A percentile compares a stretch with the other conserved stretches of the same genome.
Conservation (phyloP, 768 basidiomycete genomes). For the Collybiopsis luxurians region DNA sequence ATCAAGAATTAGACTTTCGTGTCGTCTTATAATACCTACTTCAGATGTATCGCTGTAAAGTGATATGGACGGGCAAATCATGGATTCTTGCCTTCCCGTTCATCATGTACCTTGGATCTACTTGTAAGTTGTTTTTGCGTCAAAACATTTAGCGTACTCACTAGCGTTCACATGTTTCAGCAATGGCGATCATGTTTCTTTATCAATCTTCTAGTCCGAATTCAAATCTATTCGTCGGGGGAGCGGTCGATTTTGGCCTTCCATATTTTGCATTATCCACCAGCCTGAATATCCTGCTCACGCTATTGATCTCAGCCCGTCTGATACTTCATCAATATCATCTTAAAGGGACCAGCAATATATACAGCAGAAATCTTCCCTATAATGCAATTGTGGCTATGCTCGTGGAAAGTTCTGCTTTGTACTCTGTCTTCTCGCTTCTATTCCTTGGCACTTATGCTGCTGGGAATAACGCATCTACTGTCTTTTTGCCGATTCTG, state of each 20-base stretch:
- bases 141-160: neutral
- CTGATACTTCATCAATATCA: slow-evolving; percentile 19
- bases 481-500: slow-evolving; percentile 18
- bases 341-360: neutral
- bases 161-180: too few relatives aligned
- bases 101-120: slow-evolving; percentile 11
- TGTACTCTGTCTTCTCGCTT: slow-evolving; percentile 23
- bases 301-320: slow-evolving; percentile 21
- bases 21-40: too few relatives aligned
- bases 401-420: slow-evolving; percentile 30
- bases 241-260: slow-evolving; percentile 17
- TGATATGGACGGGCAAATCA: slow-evolving; percentile 8
- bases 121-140: slow-evolving; percentile 11
- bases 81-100: slow-evolving; percentile 10
- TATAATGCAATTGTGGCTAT: slow-evolving; percentile 26
- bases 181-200: slow-evolving; percentile 15
- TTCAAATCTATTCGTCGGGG: slow-evolving; percentile 12
- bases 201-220: slow-evolving; percentile 12
- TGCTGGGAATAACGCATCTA: slow-evolving; percentile 11
- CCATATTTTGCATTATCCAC: slow-evolving; percentile 26
- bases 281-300: slow-evolving; percentile 25
- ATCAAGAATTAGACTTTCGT: neutral
- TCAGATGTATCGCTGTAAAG: slow-evolving; percentile 8
- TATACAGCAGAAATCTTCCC: neutral
- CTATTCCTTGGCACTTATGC: slow-evolving; percentile 25